Conservation (phyloP, 306 rosid species). For the Alnus rubra region DNA sequence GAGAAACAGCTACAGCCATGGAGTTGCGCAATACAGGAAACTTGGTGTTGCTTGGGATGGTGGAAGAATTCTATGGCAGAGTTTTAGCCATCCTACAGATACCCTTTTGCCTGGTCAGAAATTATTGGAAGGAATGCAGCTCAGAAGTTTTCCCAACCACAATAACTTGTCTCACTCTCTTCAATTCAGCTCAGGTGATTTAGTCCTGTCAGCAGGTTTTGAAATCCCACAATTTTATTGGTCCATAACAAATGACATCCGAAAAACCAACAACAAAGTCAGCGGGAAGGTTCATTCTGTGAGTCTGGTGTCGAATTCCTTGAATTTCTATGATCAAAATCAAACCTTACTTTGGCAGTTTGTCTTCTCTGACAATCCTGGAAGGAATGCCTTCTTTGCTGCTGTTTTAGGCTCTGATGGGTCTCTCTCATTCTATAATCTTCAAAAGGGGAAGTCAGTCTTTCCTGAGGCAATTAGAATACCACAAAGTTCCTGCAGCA, state of each 20-base stretch:
- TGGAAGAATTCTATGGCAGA: slow-evolving; percentile 42
- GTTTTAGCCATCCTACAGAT: slow-evolving; percentile 44
- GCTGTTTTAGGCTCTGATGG: slow-evolving; percentile 42
- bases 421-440: slow-evolving; percentile 23
- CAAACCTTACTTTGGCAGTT: slow-evolving; percentile 38
- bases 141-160: slow-evolving; percentile 33
- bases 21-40: slow-evolving; percentile 40
- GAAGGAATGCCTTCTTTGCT: slow-evolving; percentile 30
- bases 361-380: slow-evolving; percentile 17
- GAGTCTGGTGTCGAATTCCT: slow-evolving; percentile 27
- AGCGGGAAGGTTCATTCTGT: slow-evolving; percentile 25
- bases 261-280: slow-evolving; percentile 26
- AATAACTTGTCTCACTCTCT: slow-evolving; percentile 34
- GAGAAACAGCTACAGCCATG: slow-evolving; percentile 31
- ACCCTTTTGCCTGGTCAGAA: slow-evolving; percentile 45
- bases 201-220: slow-evolving; percentile 41
- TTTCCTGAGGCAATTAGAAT: slow-evolving; percentile 26
- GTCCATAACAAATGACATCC: slow-evolving; percentile 32
- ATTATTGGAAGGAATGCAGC: slow-evolving; percentile 39
- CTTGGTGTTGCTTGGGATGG: slow-evolving; percentile 34
- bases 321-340: slow-evolving; percentile 35
- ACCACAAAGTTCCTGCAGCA: slow-evolving; percentile 33
- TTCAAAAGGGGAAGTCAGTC: slow-evolving; percentile 30
- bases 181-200: slow-evolving; percentile 32
- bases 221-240: slow-evolving; percentile 41